Percentiles rank a stretch among this genome's conserved stretches.
Conservation (phyloP, 257 asterid species). For the Solanum pinnatisectum region DNA sequence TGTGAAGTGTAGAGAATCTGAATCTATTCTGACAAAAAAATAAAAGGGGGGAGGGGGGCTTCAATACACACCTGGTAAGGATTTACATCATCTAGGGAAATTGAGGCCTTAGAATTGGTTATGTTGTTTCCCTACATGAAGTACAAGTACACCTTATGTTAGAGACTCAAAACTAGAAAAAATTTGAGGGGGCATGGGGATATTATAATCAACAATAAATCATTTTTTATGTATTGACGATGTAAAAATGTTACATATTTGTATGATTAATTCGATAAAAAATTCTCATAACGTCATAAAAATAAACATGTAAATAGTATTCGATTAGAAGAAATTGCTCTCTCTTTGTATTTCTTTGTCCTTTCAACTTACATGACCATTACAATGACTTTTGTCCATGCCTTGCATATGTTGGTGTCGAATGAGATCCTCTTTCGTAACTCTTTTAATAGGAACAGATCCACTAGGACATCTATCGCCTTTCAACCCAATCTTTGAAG, state of each 20-base stretch:
- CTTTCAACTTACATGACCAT: not conserved
- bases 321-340: too few species aligned
- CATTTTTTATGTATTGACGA: not conserved
- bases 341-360: too few species aligned
- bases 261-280: not conserved
- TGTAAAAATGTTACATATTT: too few species aligned
- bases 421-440: not conserved
- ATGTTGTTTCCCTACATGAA: not conserved
- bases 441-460: not conserved
- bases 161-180: not conserved
- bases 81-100: not conserved
- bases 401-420: not conserved
- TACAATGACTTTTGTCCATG: not conserved
- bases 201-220: too few species aligned
- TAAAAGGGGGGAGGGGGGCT: not conserved
- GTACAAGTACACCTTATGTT: not conserved
- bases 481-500: not conserved
- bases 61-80: not conserved
- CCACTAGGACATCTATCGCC: not conserved
- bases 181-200: accelerated
- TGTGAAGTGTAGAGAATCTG: accelerated
- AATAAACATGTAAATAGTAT: not conserved
- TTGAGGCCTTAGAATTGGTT: not conserved
- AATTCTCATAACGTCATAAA: accelerated
- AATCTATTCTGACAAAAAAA: too few species aligned